phyloP scores from a whole-genome alignment of 441 rosid species.

The Corymbia citriodora region DNA sequence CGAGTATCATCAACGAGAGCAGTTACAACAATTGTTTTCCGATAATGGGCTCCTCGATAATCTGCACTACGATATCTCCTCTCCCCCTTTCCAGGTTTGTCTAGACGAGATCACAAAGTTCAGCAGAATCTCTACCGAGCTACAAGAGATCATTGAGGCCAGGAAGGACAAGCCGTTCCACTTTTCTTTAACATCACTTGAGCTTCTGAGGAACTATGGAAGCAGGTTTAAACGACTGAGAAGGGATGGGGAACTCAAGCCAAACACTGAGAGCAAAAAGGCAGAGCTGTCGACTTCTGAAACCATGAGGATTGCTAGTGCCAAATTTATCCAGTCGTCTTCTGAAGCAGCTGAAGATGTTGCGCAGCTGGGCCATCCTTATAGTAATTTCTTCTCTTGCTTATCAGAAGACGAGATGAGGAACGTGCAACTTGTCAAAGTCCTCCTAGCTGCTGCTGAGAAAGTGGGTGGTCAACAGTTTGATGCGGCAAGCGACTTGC shows the following conservation, averaged over 20 bases:
- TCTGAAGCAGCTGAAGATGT: background rate
- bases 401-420: slow-evolving; percentile 8
- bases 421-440: slow-evolving; percentile 15
- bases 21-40: background rate
- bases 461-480: slow-evolving; percentile 6
- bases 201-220: slow-evolving; percentile 26
- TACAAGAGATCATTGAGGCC: slow-evolving; percentile 2
- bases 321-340: slow-evolving; percentile 8
- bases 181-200: slow-evolving; percentile 26
- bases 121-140: slow-evolving; percentile 3
- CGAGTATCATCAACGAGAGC: slow-evolving; percentile 12
- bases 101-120: slow-evolving; percentile 14
- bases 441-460: slow-evolving; percentile 17
- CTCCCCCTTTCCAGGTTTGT: slow-evolving; percentile 26
- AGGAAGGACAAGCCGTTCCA: slow-evolving; percentile 13
- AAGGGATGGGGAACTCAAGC: background rate
- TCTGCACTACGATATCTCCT: slow-evolving; percentile 6
- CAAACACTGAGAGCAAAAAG: background rate
- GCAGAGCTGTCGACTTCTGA: background rate
- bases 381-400: background rate
- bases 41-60: slow-evolving; percentile 20
- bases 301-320: slow-evolving; percentile 12
- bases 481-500: slow-evolving; percentile 11
- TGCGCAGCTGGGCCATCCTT: background rate
- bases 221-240: slow-evolving; percentile 13